Evolutionary conservation across 441 rosid genomes (phyloP), one percentile per base, ranked within the genome.

Genomic region (Dalechampia spathulata): DNA sequence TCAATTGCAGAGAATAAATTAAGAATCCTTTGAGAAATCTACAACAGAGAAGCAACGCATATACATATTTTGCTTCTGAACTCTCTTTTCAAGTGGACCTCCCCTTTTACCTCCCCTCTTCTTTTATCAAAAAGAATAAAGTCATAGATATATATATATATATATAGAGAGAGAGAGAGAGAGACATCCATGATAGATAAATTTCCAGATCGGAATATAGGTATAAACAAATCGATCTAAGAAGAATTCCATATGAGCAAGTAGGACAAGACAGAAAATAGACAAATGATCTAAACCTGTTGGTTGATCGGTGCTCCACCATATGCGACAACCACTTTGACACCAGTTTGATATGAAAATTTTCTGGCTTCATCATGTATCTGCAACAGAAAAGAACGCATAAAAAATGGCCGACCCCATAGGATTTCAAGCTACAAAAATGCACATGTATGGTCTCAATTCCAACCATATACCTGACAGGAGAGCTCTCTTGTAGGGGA

Each of bases 241-340:
- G 15, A 13, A 30, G 6, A 46, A 34, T 14, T 27, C 44, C 19
- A 27, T 30, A 39, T 5, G 21, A 1, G 14, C 36, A 49, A 52
- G 36, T 16, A 32, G 13, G 20, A 2, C 7, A 41, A 28, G 7
- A 20, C 2, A 55, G 17, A 44, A 21, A 34, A 62, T 1, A 14
- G 23, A n/a, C 22, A 25, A 8, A 7, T 56, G 62, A 51, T 57
- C 45, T 27, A n/a, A 37, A 77, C 96, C 89, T 88, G 96, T 30
- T 86, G 90, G 62, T 74, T 78, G 51, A 89, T 76, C 42, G 94
- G 96, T 51, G 94, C 87, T 68, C 96, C 96, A 61, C 95, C 96
- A 71, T 86, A 88, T 62, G 80, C 90, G 73, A 89, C 96, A 22
- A 79, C 96, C 62, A 82, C 96, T 72, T 75, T 89, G 38, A 89